Percentiles rank a stretch among this genome's conserved stretches.
phyloP scores from a whole-genome alignment of 352 stramenopile genomes.

The Aphanomyces invadans region DNA sequence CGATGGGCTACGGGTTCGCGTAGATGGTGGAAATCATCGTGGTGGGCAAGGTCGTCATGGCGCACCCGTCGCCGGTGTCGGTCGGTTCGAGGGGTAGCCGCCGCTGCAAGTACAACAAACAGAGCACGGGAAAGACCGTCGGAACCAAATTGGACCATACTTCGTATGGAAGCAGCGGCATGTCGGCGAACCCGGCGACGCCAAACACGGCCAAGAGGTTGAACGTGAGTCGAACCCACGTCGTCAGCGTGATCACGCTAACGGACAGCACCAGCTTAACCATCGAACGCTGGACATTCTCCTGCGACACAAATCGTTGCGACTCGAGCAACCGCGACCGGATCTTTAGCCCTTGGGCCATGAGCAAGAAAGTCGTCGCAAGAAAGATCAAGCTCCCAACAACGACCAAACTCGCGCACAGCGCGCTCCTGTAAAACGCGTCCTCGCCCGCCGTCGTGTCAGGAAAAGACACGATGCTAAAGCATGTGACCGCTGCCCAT shows the following conservation, averaged over 20 bases:
- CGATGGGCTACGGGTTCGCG: too few relatives aligned
- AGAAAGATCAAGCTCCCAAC: slow-evolving; percentile 50
- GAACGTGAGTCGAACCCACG: slow-evolving; percentile 59
- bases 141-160: slow-evolving; percentile 72
- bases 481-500: slow-evolving; percentile 50
- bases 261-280: slow-evolving; percentile 78
- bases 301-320: slow-evolving; percentile 52
- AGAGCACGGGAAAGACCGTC: slow-evolving; percentile 80
- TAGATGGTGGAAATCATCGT: slow-evolving; percentile 14
- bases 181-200: slow-evolving; percentile 30
- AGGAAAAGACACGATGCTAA: slow-evolving; percentile 43
- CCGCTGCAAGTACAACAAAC: slow-evolving; percentile 85
- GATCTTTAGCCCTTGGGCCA: slow-evolving; percentile 65
- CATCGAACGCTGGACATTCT: slow-evolving; percentile 68
- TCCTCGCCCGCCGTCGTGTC: slow-evolving; percentile 55
- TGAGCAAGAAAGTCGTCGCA: slow-evolving; percentile 54
- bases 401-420: slow-evolving; percentile 51
- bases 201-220: slow-evolving; percentile 46
- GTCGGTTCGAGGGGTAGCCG: slow-evolving; percentile 30
- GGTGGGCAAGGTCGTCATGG: not conserved
- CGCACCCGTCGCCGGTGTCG: not conserved
- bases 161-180: slow-evolving; percentile 60
- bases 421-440: slow-evolving; percentile 48
- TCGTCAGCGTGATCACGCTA: slow-evolving; percentile 63
- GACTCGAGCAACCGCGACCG: slow-evolving; percentile 62